Conservation (phyloP, 495 filamentous ascomycete species). For the Choiromyces venosus region DNA sequence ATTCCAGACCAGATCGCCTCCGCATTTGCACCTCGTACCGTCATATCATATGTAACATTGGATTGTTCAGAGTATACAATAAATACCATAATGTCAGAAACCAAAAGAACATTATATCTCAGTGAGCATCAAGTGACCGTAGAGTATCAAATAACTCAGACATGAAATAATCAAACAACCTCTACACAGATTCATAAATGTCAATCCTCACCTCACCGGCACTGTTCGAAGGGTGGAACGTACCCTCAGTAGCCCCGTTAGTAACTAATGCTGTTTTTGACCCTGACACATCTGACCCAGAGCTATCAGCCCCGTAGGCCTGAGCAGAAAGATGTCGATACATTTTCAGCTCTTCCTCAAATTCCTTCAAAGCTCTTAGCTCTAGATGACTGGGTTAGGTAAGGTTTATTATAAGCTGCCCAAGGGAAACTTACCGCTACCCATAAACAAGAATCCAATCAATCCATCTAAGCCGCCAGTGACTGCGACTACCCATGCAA, state of each 20-base stretch:
- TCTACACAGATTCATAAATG: not conserved
- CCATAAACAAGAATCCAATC: constrained; percentile 79
- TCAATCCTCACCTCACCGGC: not conserved
- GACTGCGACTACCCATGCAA: constrained; percentile 68
- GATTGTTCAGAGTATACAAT: not conserved
- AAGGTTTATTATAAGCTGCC: not conserved
- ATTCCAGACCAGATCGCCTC: not conserved
- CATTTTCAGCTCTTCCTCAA: constrained; percentile 83
- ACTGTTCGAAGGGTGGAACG: not conserved
- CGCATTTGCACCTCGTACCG: not conserved
- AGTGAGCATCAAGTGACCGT: not conserved
- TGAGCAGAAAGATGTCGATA: constrained; percentile 24
- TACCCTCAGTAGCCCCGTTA: constrained; percentile 2
- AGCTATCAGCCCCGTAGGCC: not conserved
- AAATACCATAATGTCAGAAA: not conserved
- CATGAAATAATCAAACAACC: not conserved
- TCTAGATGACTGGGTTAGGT: constrained; percentile 44
- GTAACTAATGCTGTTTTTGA: not conserved
- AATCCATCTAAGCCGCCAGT: constrained; percentile 76
- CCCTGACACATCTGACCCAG: not conserved
- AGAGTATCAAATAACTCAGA: not conserved
- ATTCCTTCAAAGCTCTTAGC: constrained; percentile 78
- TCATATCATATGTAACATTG: not conserved
- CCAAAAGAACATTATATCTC: not conserved
- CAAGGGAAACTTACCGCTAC: constrained; percentile 49